Evolutionary conservation across 2,329 filamentous ascomycete species (phyloP), one percentile per base, ranked within the genome.

Genomic region (Xylaria digitata): DNA sequence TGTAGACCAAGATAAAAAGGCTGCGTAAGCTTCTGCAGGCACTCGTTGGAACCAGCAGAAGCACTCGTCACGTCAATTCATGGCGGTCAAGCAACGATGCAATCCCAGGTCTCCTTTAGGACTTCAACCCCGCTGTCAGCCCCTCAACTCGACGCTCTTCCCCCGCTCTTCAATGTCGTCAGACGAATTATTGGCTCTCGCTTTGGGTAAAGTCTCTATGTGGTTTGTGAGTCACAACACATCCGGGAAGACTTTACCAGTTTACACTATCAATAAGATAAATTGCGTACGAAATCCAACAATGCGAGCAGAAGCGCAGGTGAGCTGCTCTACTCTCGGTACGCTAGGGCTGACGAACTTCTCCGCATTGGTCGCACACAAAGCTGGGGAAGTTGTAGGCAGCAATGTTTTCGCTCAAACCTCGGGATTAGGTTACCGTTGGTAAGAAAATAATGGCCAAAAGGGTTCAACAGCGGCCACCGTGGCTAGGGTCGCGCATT

Each of bases 1-100:
- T 26, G 26, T 13, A 30, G 54, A 32, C 50, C 37, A 48, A 66
- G 48, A 61, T 37, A 58, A 61, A 64, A 62, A 67, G 63, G 66
- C 67, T 71, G 53, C 72, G 72, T 74, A 71, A 74, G 70, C 71
- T 63, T 57, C 66, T 53, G 57, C 48, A 43, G 40, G 46, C 56
- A 46, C 50, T 61, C 11, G 19, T 53, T 15, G 2, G 13, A 13
- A 40, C 34, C 21, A 62, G 45, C 46, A 23, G 17, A 66, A 40
- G 30, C n/a, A 54, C 55, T 64, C 55, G 54, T 64, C 65, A 67
- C 19, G 19, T 48, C 53, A 13, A 23, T 48, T 32, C 49, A 49
- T 42, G 40, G 65, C 61, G 61, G 65, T 65, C 65, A 64, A 58
- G 52, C 43, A 50, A 34, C 30, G 30, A 57, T 50, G 45, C 56